Percentiles rank a stretch among this genome's conserved stretches.
Conservation (phyloP, 176 grass and related monocot species). For the Otatea glauca region DNA sequence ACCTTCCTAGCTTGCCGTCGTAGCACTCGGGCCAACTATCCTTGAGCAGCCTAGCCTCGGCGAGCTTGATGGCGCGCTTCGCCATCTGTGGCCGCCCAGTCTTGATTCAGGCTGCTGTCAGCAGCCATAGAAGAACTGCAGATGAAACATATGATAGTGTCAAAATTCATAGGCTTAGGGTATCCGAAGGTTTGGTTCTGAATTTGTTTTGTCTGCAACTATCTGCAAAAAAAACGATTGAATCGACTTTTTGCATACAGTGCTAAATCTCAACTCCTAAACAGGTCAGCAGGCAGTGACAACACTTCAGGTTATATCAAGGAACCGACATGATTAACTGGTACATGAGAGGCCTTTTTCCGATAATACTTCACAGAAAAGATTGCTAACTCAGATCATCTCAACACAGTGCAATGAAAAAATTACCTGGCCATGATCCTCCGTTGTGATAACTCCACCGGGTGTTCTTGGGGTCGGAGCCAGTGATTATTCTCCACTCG, state of each 20-base stretch:
- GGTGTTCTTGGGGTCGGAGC: conserved; percentile 92
- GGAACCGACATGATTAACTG: not conserved
- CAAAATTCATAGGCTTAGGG: not conserved
- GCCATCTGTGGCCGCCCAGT: conserved; percentile 89
- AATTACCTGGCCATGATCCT: conserved; percentile 94
- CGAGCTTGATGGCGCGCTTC: conserved; percentile 76
- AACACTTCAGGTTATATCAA: not conserved
- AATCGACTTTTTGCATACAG: not conserved
- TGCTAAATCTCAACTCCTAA: not conserved
- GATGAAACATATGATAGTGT: not conserved
- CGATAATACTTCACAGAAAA: not conserved
- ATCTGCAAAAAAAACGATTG: not conserved
- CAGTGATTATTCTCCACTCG: conserved; percentile 91
- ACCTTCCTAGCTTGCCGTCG: conserved; percentile 79
- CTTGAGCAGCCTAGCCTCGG: conserved; percentile 73
- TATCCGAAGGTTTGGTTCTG: not conserved
- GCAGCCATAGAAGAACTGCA: conserved; percentile 94
- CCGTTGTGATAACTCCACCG: conserved; percentile 98
- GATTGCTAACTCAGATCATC: not conserved
- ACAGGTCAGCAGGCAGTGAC: not conserved
- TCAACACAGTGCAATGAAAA: not conserved
- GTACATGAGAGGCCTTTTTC: not conserved
- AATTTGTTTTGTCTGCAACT: not conserved
- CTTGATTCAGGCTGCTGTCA: conserved; percentile 94
- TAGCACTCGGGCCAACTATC: conserved; percentile 94